Evolutionary conservation across 2,329 filamentous ascomycete species (phyloP).

Genomic region (Fusarium zealandicum): DNA sequence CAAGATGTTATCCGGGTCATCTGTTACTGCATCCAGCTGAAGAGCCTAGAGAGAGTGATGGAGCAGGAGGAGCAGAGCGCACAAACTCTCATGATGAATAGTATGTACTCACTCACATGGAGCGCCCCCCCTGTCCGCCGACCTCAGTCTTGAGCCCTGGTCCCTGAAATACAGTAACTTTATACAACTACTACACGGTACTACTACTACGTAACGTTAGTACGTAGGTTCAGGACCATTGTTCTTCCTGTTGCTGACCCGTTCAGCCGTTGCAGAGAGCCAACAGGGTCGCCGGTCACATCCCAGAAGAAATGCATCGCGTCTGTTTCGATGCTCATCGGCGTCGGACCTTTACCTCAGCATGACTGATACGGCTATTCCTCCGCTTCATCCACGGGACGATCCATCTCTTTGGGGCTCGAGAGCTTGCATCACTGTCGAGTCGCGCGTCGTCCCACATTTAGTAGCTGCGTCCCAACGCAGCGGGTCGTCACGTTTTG

Average conservation of each 20-base stretch:
- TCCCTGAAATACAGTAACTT: constrained; percentile 16
- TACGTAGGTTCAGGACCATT: constrained; percentile 23
- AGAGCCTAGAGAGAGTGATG: neutral
- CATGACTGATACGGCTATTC: constrained; percentile 22
- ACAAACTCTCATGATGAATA: constrained; percentile 9
- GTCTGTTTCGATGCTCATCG: constrained; percentile 35
- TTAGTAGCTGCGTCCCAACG: constrained; percentile 16
- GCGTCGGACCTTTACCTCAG: constrained; percentile 31
- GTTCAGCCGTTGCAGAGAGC: constrained; percentile 31
- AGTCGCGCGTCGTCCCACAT: constrained; percentile 28
- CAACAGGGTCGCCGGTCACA: constrained; percentile 31
- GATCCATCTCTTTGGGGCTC: constrained; percentile 15
- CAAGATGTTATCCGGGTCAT: constrained; percentile 1
- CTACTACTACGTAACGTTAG: no score
- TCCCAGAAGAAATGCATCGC: constrained; percentile 26
- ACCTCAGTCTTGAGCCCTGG: constrained; percentile 19
- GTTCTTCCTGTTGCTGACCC: constrained; percentile 22
- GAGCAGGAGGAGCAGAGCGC: neutral
- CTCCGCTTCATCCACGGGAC: constrained; percentile 21
- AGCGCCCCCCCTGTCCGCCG: constrained; percentile 20
- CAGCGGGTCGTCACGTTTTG: constrained; percentile 26
- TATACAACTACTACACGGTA: neutral
- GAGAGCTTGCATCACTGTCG: constrained; percentile 15
- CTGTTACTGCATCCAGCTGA: constrained; percentile 5
- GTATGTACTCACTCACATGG: neutral